Evolutionary conservation across 352 stramenopile genomes (phyloP), one percentile per base, ranked within the genome.

Genomic region (Thraustochytrium striatum): DNA sequence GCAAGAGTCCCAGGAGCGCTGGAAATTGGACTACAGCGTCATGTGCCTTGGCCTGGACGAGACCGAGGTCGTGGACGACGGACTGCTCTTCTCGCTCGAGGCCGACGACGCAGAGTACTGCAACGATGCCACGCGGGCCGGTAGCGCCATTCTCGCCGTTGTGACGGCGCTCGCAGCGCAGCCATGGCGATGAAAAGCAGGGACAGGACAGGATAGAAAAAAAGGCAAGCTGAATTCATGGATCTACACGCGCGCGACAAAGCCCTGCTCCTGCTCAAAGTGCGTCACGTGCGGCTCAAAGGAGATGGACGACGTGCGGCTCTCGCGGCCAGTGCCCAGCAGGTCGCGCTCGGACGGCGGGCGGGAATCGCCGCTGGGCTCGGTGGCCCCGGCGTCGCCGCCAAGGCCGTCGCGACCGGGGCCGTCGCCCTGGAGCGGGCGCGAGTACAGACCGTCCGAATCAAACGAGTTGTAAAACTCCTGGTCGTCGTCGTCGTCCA

Each of bases 391-490:
- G 33, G 38, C 58, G n/a, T 25, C 44, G 25, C 16, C 19, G 19
- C 59, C 59, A 25, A 33, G 13, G 30, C n/a, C n/a, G 21, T n/a
- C n/a, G n/a, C n/a, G n/a, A n/a, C n/a, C n/a, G n/a, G n/a, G n/a
- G n/a, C n/a, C n/a, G n/a, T n/a, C n/a, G n/a, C n/a, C n/a, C n/a
- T n/a, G n/a, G n/a, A n/a, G n/a, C n/a, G n/a, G n/a, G n/a, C n/a
- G n/a, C n/a, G n/a, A n/a, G 47, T 55, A 55, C 47, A 16, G 16
- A 21, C 47, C 47, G 47, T 55, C 47, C 25, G 65, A 39, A 30
- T 72, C 65, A 32, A 75, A 75, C 9, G 65, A 75, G 41, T 75
- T 75, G 39, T 75, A 75, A 13, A 75, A 38, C 32, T 75, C 65
- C 50, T 75, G 65, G 25, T 75, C 65, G 25, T 75, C 65, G 28